Evolutionary conservation across 768 basidiomycete species (phyloP), one percentile per base, ranked within the genome.

Genomic region (Rhizopogon vinicolor): DNA sequence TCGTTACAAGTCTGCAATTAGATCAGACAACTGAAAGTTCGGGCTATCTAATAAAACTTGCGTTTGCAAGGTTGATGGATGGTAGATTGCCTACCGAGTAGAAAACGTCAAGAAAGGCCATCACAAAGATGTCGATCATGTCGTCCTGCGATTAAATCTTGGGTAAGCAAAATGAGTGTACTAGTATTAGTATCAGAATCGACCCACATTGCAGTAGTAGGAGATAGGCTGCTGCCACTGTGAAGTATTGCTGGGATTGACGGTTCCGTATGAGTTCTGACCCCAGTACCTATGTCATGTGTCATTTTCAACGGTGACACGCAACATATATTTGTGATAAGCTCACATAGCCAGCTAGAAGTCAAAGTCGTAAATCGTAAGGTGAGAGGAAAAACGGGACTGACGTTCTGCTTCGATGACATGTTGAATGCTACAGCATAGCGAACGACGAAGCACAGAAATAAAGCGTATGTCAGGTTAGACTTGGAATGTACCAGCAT

Each of bases 81-180:
- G 86, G 86, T 8, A 79, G 62, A 53, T 78, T 80, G 8, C 81
- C 85, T 9, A 75, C 72, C 14, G 78, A 78, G 68, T 81, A 85
- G 71, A 83, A 86, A 44, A 78, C 74, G 58, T 79, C 70, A 39
- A 87, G 57, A 65, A 86, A 87, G 2, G 84, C 85, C 41, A 87
- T 54, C 0, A 85, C 86, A 45, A 87, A 72, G 40, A 71, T 78
- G 59, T 87, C 75, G 46, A 86, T 80, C 4, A 77, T 69, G 64
- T 77, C 66, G 61, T 87, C 86, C 78, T 83, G 61, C 6, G 5
- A 33, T 33, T 7, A 33, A 22, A 16, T 19, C 3, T 2, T 53
- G 42, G 41, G 9, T 19, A 2, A 50, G 18, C 14, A 25, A 13
- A 14, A 46, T 62, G 0, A 39, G 25, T 4, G 25, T 25, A 25